Percentiles rank a stretch among this genome's conserved stretches.
Conservation (phyloP, 1,139 yeast genomes). For the Candida sojae region DNA sequence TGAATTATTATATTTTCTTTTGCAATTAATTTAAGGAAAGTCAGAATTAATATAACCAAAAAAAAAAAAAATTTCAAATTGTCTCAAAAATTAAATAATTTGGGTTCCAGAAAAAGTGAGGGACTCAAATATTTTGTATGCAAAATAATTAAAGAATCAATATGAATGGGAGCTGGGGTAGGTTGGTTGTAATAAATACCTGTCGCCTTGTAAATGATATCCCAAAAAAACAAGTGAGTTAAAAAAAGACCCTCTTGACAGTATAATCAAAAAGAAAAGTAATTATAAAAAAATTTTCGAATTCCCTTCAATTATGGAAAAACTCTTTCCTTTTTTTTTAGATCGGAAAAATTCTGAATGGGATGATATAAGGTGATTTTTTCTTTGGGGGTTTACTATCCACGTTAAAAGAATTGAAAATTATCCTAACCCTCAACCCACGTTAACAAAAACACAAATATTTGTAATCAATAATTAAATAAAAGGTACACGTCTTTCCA, state of each 20-base stretch:
- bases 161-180: too few species aligned
- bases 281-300: neutral
- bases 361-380: conserved; percentile 1
- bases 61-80: neutral
- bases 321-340: neutral
- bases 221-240: neutral
- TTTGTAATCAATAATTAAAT: too few species aligned
- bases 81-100: neutral
- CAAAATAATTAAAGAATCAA: neutral
- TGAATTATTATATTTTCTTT: neutral
- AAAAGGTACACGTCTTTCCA: too few species aligned
- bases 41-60: too few species aligned
- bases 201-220: too few species aligned
- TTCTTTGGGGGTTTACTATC: too few species aligned
- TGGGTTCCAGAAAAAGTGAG: neutral
- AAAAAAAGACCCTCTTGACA: neutral
- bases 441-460: too few species aligned
- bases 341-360: neutral
- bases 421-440: neutral
- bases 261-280: neutral
- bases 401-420: too few species aligned
- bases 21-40: conserved; percentile 1
- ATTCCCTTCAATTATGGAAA: too few species aligned
- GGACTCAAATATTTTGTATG: neutral
- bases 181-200: too few species aligned